phyloP scores from a whole-genome alignment of 176 grass and related monocot species.

The Rhynchospora breviuscula region DNA sequence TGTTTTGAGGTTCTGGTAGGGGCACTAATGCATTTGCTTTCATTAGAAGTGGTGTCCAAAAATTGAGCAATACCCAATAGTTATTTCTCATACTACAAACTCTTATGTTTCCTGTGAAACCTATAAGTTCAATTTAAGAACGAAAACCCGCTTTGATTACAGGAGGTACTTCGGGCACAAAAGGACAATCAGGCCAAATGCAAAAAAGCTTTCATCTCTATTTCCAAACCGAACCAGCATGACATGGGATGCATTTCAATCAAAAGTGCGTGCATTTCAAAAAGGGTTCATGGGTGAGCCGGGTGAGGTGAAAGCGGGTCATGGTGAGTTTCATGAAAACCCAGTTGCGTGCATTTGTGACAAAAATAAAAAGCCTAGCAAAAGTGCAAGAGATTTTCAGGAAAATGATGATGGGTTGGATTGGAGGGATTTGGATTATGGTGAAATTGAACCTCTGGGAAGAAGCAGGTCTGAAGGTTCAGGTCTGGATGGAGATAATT shows the following conservation, averaged over 20 bases:
- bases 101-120: background rate
- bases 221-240: slow-evolving; percentile 76
- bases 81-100: background rate
- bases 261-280: slow-evolving; percentile 55
- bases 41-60: background rate
- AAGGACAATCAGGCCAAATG: slow-evolving; percentile 89
- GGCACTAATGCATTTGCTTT: background rate
- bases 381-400: slow-evolving; percentile 28
- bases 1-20: background rate
- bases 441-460: slow-evolving; percentile 57
- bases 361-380: slow-evolving; percentile 27
- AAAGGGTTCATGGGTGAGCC: slow-evolving; percentile 95
- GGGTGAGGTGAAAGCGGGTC: slow-evolving; percentile 74
- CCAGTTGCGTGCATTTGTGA: slow-evolving; percentile 78
- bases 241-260: slow-evolving; percentile 78
- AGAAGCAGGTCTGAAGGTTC: slow-evolving; percentile 34
- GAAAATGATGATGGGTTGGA: slow-evolving; percentile 40
- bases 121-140: slow-evolving; percentile 29
- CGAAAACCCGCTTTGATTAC: slow-evolving; percentile 17
- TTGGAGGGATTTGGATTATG: slow-evolving; percentile 78
- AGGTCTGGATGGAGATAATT: slow-evolving; percentile 35
- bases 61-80: background rate
- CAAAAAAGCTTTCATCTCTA: slow-evolving; percentile 75
- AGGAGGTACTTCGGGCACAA: slow-evolving; percentile 99
- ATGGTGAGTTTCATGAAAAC: slow-evolving; percentile 91